phyloP scores from a whole-genome alignment of 2,329 filamentous ascomycete genomes.

The Xylariaceae sp. region DNA sequence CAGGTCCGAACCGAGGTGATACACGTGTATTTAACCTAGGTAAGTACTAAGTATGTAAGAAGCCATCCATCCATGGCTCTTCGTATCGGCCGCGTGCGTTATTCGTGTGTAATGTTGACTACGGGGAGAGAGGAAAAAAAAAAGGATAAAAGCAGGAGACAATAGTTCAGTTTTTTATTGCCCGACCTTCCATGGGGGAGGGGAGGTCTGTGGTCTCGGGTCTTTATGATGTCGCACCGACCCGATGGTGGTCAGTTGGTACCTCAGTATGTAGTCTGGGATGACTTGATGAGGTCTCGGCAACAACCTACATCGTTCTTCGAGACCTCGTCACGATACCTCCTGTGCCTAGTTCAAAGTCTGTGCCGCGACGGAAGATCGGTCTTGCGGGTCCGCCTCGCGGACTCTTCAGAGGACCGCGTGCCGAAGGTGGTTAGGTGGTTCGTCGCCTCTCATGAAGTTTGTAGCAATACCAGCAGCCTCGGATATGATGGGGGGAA shows the following conservation, averaged over 20 bases:
- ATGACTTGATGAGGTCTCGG: slow-evolving; percentile 2
- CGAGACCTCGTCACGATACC: not conserved
- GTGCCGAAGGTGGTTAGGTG: slow-evolving; percentile 12
- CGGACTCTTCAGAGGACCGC: slow-evolving; percentile 25
- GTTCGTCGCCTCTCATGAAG: slow-evolving; percentile 12
- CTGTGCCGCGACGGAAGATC: slow-evolving; percentile 18
- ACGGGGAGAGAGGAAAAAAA: too few relatives aligned
- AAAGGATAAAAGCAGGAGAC: slow-evolving; percentile 3
- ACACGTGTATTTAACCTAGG: too few relatives aligned
- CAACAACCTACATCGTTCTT: not conserved
- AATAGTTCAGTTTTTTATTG: slow-evolving; percentile 5
- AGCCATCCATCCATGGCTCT: too few relatives aligned
- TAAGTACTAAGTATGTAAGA: slow-evolving; percentile 5
- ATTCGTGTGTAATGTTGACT: slow-evolving; percentile 23
- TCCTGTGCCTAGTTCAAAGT: too few relatives aligned
- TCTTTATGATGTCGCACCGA: slow-evolving; percentile 1
- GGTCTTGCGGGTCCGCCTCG: slow-evolving; percentile 22
- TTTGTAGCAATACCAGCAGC: slow-evolving; percentile 8
- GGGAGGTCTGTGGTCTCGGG: slow-evolving; percentile 11
- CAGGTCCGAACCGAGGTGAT: slow-evolving; percentile 10
- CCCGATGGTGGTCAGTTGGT: too few relatives aligned
- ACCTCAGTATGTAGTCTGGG: slow-evolving; percentile 1
- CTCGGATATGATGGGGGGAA: slow-evolving; percentile 6
- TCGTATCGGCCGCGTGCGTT: slow-evolving; percentile 31
- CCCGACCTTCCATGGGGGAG: too few relatives aligned